phyloP scores from a whole-genome alignment of 768 basidiomycete genomes.

The Pleurotus citrinopileatus region DNA sequence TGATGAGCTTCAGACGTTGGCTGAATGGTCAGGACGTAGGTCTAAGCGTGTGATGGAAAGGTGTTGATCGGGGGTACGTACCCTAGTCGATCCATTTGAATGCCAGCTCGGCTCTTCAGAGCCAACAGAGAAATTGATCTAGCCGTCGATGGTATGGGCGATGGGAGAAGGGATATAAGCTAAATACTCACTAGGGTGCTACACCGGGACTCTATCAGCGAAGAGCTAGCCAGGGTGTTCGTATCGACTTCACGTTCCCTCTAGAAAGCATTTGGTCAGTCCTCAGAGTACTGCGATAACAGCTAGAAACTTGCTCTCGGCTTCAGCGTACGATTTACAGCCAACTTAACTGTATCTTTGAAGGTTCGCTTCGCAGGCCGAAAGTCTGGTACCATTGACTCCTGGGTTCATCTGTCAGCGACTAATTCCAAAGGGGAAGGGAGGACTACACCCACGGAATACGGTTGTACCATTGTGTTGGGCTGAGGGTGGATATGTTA shows the following conservation, averaged over 20 bases:
- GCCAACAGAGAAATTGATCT: constrained; percentile 7
- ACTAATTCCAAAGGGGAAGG: neutral
- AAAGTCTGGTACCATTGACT: constrained; percentile 5
- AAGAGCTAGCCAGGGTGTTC: constrained; percentile 1
- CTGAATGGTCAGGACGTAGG: neutral
- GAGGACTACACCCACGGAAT: constrained; percentile 3
- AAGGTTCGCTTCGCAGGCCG: constrained; percentile 6
- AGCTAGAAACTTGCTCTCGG: neutral
- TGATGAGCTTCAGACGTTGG: neutral
- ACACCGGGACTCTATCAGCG: constrained; percentile 4
- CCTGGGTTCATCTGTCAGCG: neutral
- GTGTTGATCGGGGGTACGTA: neutral
- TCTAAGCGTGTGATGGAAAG: neutral
- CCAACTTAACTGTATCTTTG: constrained; percentile 7
- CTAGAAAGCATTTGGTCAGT: neutral
- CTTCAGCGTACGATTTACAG: constrained; percentile 4
- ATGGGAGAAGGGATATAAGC: neutral
- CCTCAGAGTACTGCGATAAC: neutral
- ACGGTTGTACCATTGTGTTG: constrained; percentile 5
- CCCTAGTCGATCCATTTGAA: neutral
- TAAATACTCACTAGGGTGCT: constrained; percentile 7
- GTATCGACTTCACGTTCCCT: neutral
- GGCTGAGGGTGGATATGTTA: neutral
- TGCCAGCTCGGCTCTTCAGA: constrained; percentile 3
- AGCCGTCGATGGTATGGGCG: neutral